phyloP scores from a whole-genome alignment of 2,329 filamentous ascomycete species.

The Pseudogymnoascus sp. region DNA sequence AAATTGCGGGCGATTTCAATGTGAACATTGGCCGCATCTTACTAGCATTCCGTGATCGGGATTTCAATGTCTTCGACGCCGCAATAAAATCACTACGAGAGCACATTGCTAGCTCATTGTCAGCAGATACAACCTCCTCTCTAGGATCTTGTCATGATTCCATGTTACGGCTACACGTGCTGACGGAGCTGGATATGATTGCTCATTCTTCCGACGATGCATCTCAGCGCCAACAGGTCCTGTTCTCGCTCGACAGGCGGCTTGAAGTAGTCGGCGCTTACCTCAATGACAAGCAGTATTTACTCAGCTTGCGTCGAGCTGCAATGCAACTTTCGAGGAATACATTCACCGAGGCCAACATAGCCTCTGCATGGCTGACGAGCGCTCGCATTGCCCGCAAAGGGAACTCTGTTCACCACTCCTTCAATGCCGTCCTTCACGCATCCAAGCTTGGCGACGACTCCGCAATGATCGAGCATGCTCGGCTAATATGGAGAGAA shows the following conservation, averaged over 20 bases:
- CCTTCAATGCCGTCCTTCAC: constrained; percentile 88
- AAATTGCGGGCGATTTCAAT: constrained; percentile 61
- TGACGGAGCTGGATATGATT: constrained; percentile 80
- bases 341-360: constrained; percentile 60
- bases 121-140: constrained; percentile 67
- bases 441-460: constrained; percentile 77
- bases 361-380: constrained; percentile 76
- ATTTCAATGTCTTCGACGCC: constrained; percentile 43
- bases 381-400: constrained; percentile 83
- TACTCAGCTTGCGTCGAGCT: constrained; percentile 77
- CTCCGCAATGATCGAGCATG: constrained; percentile 88
- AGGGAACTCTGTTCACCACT: constrained; percentile 71
- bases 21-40: constrained; percentile 66
- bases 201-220: constrained; percentile 40
- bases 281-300: constrained; percentile 85
- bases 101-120: constrained; percentile 65
- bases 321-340: constrained; percentile 73
- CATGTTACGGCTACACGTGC: constrained; percentile 77
- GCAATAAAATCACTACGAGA: constrained; percentile 59
- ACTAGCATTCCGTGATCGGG: constrained; percentile 47
- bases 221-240: constrained; percentile 31
- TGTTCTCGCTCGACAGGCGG: constrained; percentile 60
- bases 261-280: constrained; percentile 85
- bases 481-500: constrained; percentile 85
- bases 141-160: constrained; percentile 75